Evolutionary conservation across 2,329 filamentous ascomycete genomes (phyloP), one percentile per base, ranked within the genome.

Genomic region (Cyphellophora europaea): DNA sequence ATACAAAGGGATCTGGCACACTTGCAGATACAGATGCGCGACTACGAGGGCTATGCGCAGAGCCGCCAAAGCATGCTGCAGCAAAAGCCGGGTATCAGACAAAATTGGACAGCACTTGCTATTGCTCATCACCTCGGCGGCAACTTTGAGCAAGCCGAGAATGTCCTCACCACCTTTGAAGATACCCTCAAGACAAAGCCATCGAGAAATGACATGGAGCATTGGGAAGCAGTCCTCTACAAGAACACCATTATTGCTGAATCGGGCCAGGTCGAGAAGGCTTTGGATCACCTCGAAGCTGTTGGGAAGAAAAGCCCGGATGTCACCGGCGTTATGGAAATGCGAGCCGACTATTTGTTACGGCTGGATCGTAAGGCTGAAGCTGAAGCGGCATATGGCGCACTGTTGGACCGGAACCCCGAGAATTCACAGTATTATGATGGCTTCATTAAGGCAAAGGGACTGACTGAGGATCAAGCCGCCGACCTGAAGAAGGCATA

Each of bases 31-130:
- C 91, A 98, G 65, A 95, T 94, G 76, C 79, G 91, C 50, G 91
- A 98, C 64, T 96, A 88, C 61, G 73, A 81, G 47, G 91, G 91
- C 35, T 96, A 96, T 56, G 77, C 95, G 46, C 80, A 89, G 59
- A 96, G 86, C 62, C 76, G 91, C 49, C 80, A 75, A 43, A 71
- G 79, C 37, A 96, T 98, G 81, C 71, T 98, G 46, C 81, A 91
- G 57, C 77, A 83, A 29, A 77, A 83, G 40, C 83, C 91, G 2
- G 76, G 79, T 45, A 54, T 91, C 41, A 75, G 93, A 48, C 85
- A 93, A 63, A 95, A 89, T 62, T 98, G 93, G 93, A 96, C 91
- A 4, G 91, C 86, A n/a, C 66, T 98, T 41, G 91, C 91, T 27
- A 82, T 96, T 38, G 91, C 89, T 21, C 78, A 94, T 56, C 91